Evolutionary conservation across 192 early-diverging fungal genomes (phyloP).

Genomic region (Phycomyces blakesleeanus): DNA sequence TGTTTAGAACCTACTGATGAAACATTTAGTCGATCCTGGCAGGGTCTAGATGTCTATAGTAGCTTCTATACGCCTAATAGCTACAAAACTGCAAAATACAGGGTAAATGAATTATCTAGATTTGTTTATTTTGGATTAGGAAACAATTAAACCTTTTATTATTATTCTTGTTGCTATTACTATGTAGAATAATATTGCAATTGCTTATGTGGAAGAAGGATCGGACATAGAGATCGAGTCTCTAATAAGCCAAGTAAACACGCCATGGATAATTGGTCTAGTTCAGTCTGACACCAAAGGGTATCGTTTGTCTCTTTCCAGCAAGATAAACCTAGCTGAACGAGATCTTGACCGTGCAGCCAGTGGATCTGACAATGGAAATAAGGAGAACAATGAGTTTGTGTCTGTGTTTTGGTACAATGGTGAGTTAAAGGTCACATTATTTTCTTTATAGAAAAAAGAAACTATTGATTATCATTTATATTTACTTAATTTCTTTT

Average conservation of each 20-base stretch:
- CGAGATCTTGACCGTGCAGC: neutral
- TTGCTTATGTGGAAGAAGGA: constrained; percentile 31
- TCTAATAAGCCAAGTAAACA: neutral
- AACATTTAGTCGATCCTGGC: constrained; percentile 9
- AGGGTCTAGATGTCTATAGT: constrained; percentile 3
- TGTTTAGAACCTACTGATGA: neutral
- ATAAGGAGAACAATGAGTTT: constrained; percentile 25
- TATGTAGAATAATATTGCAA: constrained; percentile 27
- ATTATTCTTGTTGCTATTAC: too few relatives aligned
- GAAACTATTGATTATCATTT: too few relatives aligned
- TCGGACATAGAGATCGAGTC: constrained; percentile 5
- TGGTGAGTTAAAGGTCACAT: neutral
- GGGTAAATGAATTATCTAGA: neutral
- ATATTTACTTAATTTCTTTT: neutral
- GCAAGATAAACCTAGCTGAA: neutral
- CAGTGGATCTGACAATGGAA: neutral
- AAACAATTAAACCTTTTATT: too few relatives aligned
- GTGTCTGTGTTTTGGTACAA: constrained; percentile 40
- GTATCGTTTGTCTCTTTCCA: constrained; percentile 21
- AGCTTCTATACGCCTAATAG: constrained; percentile 5
- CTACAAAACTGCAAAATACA: constrained; percentile 18
- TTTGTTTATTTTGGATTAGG: too few relatives aligned
- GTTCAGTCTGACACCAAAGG: constrained; percentile 27
- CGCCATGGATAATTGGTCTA: constrained; percentile 25
- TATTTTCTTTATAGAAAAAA: too few relatives aligned